Conservation (phyloP, 2,329 filamentous ascomycete genomes). For the Verticillium isaacii region DNA sequence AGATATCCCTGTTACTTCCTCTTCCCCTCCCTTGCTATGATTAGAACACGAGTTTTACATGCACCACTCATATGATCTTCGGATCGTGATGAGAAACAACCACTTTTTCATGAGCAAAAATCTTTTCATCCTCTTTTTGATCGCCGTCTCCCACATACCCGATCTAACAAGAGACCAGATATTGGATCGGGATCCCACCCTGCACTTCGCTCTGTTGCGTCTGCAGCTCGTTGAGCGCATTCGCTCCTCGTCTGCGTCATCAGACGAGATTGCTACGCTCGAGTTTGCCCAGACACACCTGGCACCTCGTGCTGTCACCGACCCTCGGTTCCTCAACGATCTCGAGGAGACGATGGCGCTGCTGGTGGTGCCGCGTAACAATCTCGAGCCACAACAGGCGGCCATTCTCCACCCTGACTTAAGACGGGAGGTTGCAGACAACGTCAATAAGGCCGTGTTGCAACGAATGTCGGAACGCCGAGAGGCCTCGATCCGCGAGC, state of each 20-base stretch:
- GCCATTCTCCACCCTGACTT: conserved; percentile 74
- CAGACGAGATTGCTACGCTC: conserved; percentile 74
- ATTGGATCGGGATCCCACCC: conserved; percentile 71
- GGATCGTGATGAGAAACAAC: conserved; percentile 87
- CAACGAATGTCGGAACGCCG: conserved; percentile 65
- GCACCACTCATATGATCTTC: conserved; percentile 98
- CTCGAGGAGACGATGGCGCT: conserved; percentile 91
- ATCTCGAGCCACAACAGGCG: conserved; percentile 69
- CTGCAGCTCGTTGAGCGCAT: conserved; percentile 95
- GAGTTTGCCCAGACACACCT: conserved; percentile 85
- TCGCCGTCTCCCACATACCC: conserved; percentile 3
- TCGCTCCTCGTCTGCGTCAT: conserved; percentile 62
- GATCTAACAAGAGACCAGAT: conserved; percentile 56
- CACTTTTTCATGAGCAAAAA: conserved; percentile 43
- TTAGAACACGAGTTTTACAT: conserved; percentile 91
- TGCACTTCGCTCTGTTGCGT: conserved; percentile 87
- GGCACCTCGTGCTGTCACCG: conserved; percentile 78
- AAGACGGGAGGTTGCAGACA: conserved; percentile 76
- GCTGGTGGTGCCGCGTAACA: conserved; percentile 80
- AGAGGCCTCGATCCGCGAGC: conserved; percentile 75
- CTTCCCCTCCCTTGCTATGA: conserved; percentile 59
- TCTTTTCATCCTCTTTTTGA: conserved; percentile 5
- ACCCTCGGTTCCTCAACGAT: conserved; percentile 75
- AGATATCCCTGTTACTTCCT: conserved; percentile 25
- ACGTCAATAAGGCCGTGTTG: conserved; percentile 86